Evolutionary conservation across 139 green algal species (phyloP).

Genomic region (Axilococcus clingmanii): DNA sequence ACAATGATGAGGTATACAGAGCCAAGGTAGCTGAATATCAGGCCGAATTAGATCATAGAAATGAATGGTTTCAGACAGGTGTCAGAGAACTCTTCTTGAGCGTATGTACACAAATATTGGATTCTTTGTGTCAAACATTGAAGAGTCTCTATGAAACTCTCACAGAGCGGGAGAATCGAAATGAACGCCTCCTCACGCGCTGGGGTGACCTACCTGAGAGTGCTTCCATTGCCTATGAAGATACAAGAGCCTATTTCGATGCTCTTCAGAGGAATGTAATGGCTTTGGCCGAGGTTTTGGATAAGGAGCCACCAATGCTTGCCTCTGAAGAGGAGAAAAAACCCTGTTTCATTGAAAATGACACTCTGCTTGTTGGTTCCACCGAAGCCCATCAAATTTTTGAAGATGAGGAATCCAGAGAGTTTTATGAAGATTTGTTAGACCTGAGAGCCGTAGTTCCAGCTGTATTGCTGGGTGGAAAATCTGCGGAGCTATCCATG

Average conservation of each 20-base stretch:
- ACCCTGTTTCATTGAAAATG: background rate
- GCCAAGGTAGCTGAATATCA: slow-evolving; percentile 25
- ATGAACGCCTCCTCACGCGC: slow-evolving; percentile 18
- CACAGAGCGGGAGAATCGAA: slow-evolving; percentile 28
- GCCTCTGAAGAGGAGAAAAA: slow-evolving; percentile 31
- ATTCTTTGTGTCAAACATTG: slow-evolving; percentile 34
- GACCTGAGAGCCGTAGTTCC: slow-evolving; percentile 72
- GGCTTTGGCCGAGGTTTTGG: slow-evolving; percentile 56
- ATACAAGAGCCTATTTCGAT: slow-evolving; percentile 50
- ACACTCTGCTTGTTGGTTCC: too few relatives aligned
- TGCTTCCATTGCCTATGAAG: slow-evolving; percentile 56
- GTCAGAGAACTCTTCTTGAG: slow-evolving; percentile 4
- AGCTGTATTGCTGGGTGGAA: slow-evolving; percentile 58
- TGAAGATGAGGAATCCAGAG: slow-evolving; percentile 75
- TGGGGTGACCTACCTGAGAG: slow-evolving; percentile 73
- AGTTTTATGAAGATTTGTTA: slow-evolving; percentile 81
- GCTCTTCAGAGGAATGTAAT: slow-evolving; percentile 40
- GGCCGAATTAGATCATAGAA: slow-evolving; percentile 13
- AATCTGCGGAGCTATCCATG: slow-evolving; percentile 7
- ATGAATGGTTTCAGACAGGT: slow-evolving; percentile 10
- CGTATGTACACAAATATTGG: slow-evolving; percentile 28
- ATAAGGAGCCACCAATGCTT: slow-evolving; percentile 53
- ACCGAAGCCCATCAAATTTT: too few relatives aligned
- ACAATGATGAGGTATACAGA: slow-evolving; percentile 8
- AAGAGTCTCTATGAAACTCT: slow-evolving; percentile 47